These are phyloP conservation scores for Phytophthora multivora DNA, from an alignment of 352 stramenopile genomes.

Conservation along the genomic window DNA sequence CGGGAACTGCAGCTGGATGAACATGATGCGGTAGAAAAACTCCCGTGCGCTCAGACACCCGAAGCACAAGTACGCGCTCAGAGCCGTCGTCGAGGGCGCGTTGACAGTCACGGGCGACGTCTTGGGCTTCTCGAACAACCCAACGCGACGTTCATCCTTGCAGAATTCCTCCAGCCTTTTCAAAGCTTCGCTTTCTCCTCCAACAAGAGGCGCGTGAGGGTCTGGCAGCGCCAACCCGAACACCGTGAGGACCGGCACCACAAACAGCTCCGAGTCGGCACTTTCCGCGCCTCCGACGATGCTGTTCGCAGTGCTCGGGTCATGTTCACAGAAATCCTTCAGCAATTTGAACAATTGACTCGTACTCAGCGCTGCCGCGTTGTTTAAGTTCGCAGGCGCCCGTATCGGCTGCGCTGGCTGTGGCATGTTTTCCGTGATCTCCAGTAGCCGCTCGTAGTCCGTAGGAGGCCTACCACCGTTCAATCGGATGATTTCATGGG, in stretches of 20 bases:
- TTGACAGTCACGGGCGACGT: conserved; percentile 88
- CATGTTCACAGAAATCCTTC: conserved; percentile 29
- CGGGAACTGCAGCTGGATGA: conserved; percentile 90
- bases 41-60: conserved; percentile 89
- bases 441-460: conserved; percentile 61
- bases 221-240: conserved; percentile 42
- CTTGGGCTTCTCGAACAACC: conserved; percentile 96
- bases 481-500: conserved; percentile 51
- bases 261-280: conserved; percentile 32
- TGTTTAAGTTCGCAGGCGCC: conserved; percentile 29
- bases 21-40: conserved; percentile 84
- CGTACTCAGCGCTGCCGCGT: conserved; percentile 26
- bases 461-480: conserved; percentile 49
- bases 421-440: conserved; percentile 56
- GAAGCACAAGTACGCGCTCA: conserved; percentile 92
- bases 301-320: conserved; percentile 4
- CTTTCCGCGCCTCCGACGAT: conserved; percentile 35
- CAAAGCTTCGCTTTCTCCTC: conserved; percentile 61
- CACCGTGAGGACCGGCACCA: conserved; percentile 41
- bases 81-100: conserved; percentile 91
- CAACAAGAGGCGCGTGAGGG: conserved; percentile 53
- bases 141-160: conserved; percentile 70
- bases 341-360: conserved; percentile 37
- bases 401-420: conserved; percentile 55
- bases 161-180: conserved; percentile 63